Evolutionary conservation across 257 asterid species (phyloP).

Genomic region (Solanum etuberosum): DNA sequence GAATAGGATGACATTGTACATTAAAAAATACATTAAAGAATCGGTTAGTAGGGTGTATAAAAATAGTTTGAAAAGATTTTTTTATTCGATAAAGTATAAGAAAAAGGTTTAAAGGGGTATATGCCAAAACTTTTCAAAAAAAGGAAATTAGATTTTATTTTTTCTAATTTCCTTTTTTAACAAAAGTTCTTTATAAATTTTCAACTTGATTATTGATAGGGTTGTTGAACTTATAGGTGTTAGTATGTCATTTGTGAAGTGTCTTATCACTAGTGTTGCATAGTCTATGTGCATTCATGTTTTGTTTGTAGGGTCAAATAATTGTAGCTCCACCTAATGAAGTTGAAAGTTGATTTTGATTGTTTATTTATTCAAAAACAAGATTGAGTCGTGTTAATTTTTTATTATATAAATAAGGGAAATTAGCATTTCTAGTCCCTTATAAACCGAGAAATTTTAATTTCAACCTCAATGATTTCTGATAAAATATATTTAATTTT

Average conservation of each 20-base stretch:
- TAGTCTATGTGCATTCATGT: background rate
- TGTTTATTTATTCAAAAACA: background rate
- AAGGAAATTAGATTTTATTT: background rate
- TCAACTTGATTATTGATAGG: background rate
- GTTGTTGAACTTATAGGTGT: background rate
- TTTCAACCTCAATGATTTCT: background rate
- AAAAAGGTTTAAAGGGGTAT: background rate
- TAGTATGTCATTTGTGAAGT: background rate
- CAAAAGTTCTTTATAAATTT: background rate
- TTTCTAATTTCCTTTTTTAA: background rate
- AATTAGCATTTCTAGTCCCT: background rate
- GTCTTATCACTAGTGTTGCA: background rate
- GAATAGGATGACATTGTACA: background rate
- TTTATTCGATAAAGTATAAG: background rate
- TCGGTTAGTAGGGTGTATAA: accelerated
- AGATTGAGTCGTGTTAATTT: background rate
- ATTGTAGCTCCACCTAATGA: background rate
- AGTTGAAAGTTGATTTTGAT: background rate
- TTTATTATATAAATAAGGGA: background rate
- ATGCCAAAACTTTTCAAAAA: background rate
- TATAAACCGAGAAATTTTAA: background rate
- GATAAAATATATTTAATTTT: background rate
- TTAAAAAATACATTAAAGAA: too few relatives aligned
- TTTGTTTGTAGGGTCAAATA: background rate
- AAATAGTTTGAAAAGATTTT: background rate